These are phyloP conservation scores for Bolboschoenus planiculmis DNA, from an alignment of 176 grass and related monocot species.

Conservation along the genomic window DNA sequence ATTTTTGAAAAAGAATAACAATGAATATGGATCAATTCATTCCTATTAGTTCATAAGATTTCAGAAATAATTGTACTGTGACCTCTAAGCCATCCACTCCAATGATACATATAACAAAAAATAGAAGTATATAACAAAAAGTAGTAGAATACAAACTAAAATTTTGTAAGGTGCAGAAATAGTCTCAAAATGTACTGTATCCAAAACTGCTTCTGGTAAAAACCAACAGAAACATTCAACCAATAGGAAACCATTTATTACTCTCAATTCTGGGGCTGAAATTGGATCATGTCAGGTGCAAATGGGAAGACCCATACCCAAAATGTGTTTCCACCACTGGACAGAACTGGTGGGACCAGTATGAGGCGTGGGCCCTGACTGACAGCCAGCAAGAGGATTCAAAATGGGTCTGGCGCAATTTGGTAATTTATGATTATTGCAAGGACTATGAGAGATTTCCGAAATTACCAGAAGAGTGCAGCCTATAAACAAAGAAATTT, in stretches of 20 bases:
- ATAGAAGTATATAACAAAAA: background rate
- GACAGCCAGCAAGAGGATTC: slow-evolving; percentile 50
- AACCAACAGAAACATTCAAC: background rate
- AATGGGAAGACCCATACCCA: slow-evolving; percentile 35
- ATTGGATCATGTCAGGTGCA: slow-evolving; percentile 28
- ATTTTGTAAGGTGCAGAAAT: background rate
- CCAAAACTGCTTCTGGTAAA: background rate
- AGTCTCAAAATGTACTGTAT: background rate
- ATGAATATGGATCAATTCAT: background rate
- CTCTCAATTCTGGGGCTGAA: background rate
- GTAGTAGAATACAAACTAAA: background rate
- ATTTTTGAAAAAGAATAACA: background rate
- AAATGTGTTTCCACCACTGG: slow-evolving; percentile 44
- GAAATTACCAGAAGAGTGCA: slow-evolving; percentile 50
- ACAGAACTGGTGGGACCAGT: slow-evolving; percentile 84
- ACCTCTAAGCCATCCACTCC: background rate
- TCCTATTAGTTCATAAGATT: background rate
- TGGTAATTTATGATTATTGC: slow-evolving; percentile 96
- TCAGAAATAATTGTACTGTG: background rate
- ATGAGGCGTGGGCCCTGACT: slow-evolving; percentile 63
- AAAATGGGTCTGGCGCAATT: slow-evolving; percentile 58
- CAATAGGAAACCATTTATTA: background rate
- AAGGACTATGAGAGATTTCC: slow-evolving; percentile 60
- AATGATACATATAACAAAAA: background rate
- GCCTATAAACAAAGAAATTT: slow-evolving; percentile 10